Evolutionary conservation across 768 basidiomycete species (phyloP), one percentile per base, ranked within the genome.

Genomic region (Scleroderma bovista): DNA sequence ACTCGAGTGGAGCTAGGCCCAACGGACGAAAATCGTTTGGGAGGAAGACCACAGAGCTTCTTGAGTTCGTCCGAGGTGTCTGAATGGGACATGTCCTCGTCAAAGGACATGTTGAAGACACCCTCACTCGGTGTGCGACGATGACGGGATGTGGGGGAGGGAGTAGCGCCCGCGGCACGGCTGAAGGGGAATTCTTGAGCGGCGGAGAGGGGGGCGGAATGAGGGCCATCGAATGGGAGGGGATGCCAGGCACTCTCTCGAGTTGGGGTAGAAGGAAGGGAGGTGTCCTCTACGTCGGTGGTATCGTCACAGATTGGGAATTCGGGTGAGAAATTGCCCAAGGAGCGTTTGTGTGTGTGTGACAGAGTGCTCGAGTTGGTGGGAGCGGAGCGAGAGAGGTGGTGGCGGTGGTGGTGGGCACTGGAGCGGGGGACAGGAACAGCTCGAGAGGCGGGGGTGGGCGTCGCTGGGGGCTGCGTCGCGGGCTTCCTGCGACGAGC

Each of bases 281-380:
- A 70, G n/a, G 44, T 61, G 10, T 69, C 63, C 23, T 70, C 65
- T 5, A 68, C 70, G 40, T 83, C 81, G 36, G 76, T 82, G 55
- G 76, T 75, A 57, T 90, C 87, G 54, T 89, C 86, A 57, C 86
- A 88, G 40, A 90, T 68, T 3, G 84, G 86, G 64, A 87, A 87
- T 32, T 68, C 71, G 41, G 57, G 44, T 42, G 62, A 58, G 46
- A 59, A 43, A n/a, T 65, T 66, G 10, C 63, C 59, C 1, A 61
- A 63, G 4, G 64, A 57, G 42, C 70, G 72, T 43, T 69, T 70
- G 33, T 63, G 52, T 36, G 54, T 37, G 65, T 53, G 37, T 63
- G 65, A 42, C 57, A 51, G 44, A 61, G 62, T 54, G 64, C 64
- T 46, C 26, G 70, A 72, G 8, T 71, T 65, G 23, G 68, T 61